Evolutionary conservation across 495 filamentous ascomycete genomes (phyloP).

Genomic region (Delitschia confertaspora): DNA sequence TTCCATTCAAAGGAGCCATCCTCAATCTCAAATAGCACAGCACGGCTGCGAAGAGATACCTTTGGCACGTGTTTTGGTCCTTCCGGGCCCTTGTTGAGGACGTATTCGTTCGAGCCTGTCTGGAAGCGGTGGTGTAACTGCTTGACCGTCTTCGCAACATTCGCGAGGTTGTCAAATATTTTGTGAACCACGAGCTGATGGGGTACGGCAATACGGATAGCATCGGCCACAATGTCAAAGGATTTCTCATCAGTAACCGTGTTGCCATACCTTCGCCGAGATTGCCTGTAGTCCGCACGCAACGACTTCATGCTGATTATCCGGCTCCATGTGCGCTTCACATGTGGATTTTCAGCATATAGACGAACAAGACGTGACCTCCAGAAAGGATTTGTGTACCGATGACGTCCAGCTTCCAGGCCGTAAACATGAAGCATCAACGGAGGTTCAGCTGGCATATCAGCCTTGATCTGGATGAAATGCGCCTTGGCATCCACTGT

Average conservation of each 20-base stretch:
- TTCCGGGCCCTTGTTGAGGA: conserved; percentile 72
- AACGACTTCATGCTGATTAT: conserved; percentile 73
- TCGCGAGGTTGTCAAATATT: conserved; percentile 85
- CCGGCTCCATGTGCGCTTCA: conserved; percentile 74
- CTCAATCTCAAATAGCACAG: conserved; percentile 80
- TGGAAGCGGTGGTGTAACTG: conserved; percentile 88
- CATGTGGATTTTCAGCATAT: conserved; percentile 75
- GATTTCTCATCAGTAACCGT: conserved; percentile 63
- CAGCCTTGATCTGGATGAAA: conserved; percentile 79
- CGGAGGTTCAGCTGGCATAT: conserved; percentile 74
- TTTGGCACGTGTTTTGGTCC: conserved; percentile 77
- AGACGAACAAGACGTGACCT: conserved; percentile 66
- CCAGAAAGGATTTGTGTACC: conserved; percentile 73
- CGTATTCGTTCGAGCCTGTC: conserved; percentile 77
- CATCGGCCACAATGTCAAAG: conserved; percentile 75
- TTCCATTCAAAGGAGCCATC: conserved; percentile 98
- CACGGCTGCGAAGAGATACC: conserved; percentile 70
- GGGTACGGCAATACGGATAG: conserved; percentile 82
- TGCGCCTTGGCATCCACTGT: conserved; percentile 69
- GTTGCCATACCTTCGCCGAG: conserved; percentile 54
- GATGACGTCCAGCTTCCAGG: conserved; percentile 70
- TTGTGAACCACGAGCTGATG: conserved; percentile 87
- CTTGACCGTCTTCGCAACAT: conserved; percentile 74
- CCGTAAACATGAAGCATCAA: conserved; percentile 84
- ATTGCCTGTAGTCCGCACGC: conserved; percentile 69